Conservation (phyloP, 1,284 basidiomycete genomes). For the Termitomyces sp. region DNA sequence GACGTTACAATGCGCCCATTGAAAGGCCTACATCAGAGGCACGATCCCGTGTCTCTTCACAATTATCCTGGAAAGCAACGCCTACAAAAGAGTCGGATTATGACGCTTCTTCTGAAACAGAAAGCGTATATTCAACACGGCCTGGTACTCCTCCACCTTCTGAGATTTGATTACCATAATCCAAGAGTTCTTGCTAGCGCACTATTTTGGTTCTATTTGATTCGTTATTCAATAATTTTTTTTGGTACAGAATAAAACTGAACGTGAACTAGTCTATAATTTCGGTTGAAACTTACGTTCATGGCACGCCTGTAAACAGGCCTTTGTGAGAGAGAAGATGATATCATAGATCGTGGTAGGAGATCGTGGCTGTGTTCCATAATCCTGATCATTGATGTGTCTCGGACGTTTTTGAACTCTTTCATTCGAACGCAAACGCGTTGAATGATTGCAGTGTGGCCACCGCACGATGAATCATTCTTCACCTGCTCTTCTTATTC, state of each 20-base stretch:
- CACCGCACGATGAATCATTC: conserved; percentile 3
- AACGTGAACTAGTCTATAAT: not conserved
- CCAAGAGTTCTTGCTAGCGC: not conserved
- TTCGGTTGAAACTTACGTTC: not conserved
- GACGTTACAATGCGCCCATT: no score
- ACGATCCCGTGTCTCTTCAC: not conserved
- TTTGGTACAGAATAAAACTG: not conserved
- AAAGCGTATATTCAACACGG: not conserved
- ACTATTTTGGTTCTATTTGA: not conserved
- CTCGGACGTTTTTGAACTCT: not conserved
- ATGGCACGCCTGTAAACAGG: not conserved
- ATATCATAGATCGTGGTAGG: not conserved
- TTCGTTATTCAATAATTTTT: not conserved
- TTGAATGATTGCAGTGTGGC: not conserved
- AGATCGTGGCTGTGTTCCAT: not conserved
- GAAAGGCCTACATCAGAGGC: not conserved
- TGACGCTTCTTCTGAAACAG: not conserved
- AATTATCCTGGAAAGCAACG: not conserved
- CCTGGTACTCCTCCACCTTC: not conserved
- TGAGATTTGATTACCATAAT: not conserved
- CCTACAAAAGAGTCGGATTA: not conserved
- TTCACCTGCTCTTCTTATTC: conserved; percentile 10
- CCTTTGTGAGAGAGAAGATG: not conserved
- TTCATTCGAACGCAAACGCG: not conserved
- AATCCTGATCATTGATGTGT: not conserved